Evolutionary conservation across 176 grass and related monocot species (phyloP).

Genomic region (Elaeis guineensis): DNA sequence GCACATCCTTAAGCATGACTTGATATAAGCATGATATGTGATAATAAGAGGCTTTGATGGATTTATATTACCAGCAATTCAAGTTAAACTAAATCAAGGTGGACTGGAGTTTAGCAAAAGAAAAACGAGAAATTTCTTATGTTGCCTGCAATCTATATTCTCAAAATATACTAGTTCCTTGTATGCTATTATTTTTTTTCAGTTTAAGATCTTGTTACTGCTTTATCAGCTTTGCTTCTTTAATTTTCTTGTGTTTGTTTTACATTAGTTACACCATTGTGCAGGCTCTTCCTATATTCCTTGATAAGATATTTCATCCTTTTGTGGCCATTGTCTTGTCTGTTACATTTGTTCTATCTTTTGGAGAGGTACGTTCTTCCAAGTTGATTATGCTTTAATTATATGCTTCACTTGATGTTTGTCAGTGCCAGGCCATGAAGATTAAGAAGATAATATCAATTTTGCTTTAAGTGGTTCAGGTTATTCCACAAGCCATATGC

Average conservation of each 20-base stretch:
- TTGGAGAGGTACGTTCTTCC: constrained; percentile 69
- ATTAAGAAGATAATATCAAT: constrained; percentile 8
- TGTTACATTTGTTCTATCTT: constrained; percentile 94
- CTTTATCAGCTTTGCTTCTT: constrained; percentile 4
- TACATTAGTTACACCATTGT: neutral
- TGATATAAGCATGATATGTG: too few species aligned
- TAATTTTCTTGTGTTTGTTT: neutral
- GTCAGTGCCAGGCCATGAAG: too few species aligned
- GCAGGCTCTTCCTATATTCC: constrained; percentile 96
- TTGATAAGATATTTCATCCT: constrained; percentile 97
- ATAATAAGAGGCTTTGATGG: too few species aligned
- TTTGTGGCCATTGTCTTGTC: constrained; percentile 92
- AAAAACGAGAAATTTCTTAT: too few species aligned
- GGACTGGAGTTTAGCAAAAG: too few species aligned
- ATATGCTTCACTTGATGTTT: neutral
- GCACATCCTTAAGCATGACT: too few species aligned
- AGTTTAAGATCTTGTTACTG: neutral
- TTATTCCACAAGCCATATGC: constrained; percentile 99
- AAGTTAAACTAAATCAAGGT: too few species aligned
- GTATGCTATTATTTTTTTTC: too few species aligned
- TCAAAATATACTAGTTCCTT: too few species aligned
- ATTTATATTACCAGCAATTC: too few species aligned
- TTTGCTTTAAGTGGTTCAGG: constrained; percentile 40
- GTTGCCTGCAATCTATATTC: too few species aligned
- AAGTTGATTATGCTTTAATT: constrained; percentile 6